Percentiles rank a stretch among this genome's conserved stretches.
phyloP scores from a whole-genome alignment of 1,284 basidiomycete genomes.

The Leccinum pachyderme region DNA sequence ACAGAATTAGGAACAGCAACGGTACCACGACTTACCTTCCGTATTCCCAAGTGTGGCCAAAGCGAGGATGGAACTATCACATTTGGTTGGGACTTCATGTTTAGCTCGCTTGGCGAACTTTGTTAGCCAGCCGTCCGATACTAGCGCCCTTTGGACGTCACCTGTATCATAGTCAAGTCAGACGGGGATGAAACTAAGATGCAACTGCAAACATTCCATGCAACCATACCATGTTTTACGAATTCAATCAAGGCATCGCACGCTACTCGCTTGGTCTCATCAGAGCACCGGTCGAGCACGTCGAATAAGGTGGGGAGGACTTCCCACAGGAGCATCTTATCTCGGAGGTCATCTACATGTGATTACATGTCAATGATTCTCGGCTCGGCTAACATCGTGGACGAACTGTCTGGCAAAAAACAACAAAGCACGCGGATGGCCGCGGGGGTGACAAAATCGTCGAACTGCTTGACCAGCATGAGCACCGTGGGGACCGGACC shows the following conservation, averaged over 20 bases:
- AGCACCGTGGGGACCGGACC: constrained; percentile 17
- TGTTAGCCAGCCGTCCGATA: constrained; percentile 6
- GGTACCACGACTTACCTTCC: constrained; percentile 6
- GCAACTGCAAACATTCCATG: not conserved
- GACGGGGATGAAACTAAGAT: not conserved
- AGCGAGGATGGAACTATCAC: constrained; percentile 21
- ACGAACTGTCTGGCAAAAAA: constrained; percentile 26
- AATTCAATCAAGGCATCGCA: constrained; percentile 20
- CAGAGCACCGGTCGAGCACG: constrained; percentile 23
- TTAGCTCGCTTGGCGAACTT: constrained; percentile 19
- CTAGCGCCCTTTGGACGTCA: constrained; percentile 11
- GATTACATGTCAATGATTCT: not conserved
- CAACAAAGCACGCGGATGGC: constrained; percentile 27
- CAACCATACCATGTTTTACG: constrained; percentile 15
- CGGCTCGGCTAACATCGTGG: not conserved
- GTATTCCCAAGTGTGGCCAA: constrained; percentile 18
- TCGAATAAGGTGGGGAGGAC: constrained; percentile 20
- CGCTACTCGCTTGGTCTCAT: constrained; percentile 15
- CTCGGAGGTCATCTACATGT: constrained; percentile 20
- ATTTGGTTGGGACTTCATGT: constrained; percentile 3
- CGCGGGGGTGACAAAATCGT: constrained; percentile 33
- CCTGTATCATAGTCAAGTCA: constrained; percentile 7
- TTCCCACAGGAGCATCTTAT: constrained; percentile 15
- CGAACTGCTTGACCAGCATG: constrained; percentile 19
- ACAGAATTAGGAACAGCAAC: not conserved